A percentile compares a stretch with the other conserved stretches of the same genome.
phyloP scores from a whole-genome alignment of 345 rosid genomes.

The Viola odorata region DNA sequence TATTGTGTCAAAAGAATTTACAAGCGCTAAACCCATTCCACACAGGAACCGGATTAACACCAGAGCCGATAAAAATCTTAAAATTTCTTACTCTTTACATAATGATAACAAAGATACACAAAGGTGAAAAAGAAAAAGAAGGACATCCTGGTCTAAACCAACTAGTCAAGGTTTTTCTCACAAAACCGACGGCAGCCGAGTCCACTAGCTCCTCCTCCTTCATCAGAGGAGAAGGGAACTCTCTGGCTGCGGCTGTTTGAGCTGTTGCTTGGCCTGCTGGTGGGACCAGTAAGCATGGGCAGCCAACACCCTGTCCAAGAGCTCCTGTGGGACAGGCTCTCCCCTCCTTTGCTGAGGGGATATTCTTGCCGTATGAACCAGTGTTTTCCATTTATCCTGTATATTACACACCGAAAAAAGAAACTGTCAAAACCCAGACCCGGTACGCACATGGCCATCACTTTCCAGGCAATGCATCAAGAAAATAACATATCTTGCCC shows the following conservation, averaged over 20 bases:
- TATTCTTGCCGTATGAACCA: constrained; percentile 96
- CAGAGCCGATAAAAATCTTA: too few relatives aligned
- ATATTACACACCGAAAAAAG: not conserved
- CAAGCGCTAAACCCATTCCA: too few relatives aligned
- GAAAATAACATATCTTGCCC: not conserved
- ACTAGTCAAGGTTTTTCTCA: too few relatives aligned
- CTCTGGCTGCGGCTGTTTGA: constrained; percentile 35
- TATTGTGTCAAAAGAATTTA: too few relatives aligned
- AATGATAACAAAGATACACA: too few relatives aligned
- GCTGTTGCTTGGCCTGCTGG: constrained; percentile 73
- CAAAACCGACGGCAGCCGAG: too few relatives aligned
- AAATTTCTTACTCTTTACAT: too few relatives aligned
- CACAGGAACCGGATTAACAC: too few relatives aligned
- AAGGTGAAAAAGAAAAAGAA: too few relatives aligned
- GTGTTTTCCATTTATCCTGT: constrained; percentile 99
- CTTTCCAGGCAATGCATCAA: constrained; percentile 3
- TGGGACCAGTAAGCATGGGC: constrained; percentile 96
- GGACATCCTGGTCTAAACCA: too few relatives aligned
- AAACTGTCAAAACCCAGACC: not conserved
- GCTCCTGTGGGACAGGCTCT: constrained; percentile 96
- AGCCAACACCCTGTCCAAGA: constrained; percentile 73
- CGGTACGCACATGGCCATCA: constrained; percentile 1
- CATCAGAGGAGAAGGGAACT: too few relatives aligned
- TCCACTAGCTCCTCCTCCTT: too few relatives aligned
- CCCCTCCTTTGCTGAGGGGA: constrained; percentile 98